phyloP scores from a whole-genome alignment of 495 filamentous ascomycete genomes.

The Penicillium fimorum region DNA sequence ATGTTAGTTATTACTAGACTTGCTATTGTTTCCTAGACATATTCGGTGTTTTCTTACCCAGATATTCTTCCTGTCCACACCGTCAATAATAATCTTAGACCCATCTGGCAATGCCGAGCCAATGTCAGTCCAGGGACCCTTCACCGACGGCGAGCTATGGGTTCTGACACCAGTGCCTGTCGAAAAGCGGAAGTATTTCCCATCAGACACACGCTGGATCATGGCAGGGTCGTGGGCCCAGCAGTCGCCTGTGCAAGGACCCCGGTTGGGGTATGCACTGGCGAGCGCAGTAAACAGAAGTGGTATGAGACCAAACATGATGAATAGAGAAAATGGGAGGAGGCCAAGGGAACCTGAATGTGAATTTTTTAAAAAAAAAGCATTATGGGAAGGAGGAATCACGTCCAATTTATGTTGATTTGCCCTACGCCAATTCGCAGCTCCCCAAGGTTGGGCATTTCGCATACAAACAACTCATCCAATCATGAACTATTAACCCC shows the following conservation, averaged over 20 bases:
- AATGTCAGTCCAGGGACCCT: conserved; percentile 62
- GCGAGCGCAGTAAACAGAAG: conserved; percentile 28
- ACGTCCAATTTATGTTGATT: conserved; percentile 26
- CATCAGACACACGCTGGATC: conserved; percentile 60
- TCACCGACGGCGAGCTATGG: conserved; percentile 54
- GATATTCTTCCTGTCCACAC: conserved; percentile 49
- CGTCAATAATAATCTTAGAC: conserved; percentile 53
- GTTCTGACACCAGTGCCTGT: conserved; percentile 62
- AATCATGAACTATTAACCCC: conserved; percentile 19
- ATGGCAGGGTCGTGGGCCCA: conserved; percentile 63
- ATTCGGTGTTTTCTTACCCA: conserved; percentile 47
- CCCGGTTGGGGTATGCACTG: conserved; percentile 50
- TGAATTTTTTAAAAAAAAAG: conserved; percentile 3
- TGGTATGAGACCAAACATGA: conserved; percentile 25
- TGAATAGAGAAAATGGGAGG: conserved; percentile 2
- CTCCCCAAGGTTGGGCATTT: conserved; percentile 4
- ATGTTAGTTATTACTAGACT: not conserved
- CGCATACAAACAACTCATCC: conserved; percentile 10
- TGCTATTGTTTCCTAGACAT: not conserved
- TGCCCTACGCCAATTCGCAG: conserved; percentile 2
- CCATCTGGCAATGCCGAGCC: conserved; percentile 58
- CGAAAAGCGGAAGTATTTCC: conserved; percentile 71
- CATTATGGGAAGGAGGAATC: conserved; percentile 8
- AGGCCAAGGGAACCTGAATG: conserved; percentile 1
- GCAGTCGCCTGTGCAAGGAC: conserved; percentile 59